These are phyloP conservation scores for Corymbia calophylla DNA, from an alignment of 441 rosid genomes.

Conservation along the genomic window DNA sequence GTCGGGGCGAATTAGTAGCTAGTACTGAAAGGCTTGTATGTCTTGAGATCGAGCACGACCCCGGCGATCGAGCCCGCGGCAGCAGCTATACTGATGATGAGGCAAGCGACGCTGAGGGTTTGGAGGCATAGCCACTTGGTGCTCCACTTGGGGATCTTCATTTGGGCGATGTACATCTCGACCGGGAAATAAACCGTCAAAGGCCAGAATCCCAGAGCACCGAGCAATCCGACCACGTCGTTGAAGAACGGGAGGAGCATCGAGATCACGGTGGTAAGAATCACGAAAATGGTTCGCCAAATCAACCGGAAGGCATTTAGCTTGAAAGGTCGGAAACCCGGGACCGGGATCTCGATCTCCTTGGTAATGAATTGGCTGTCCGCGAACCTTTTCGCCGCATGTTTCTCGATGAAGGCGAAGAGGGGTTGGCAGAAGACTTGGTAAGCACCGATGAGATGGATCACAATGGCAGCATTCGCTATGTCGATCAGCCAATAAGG, in stretches of 20 bases:
- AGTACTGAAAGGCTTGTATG: constrained; percentile 4
- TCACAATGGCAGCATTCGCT: constrained; percentile 12
- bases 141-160: constrained; percentile 15
- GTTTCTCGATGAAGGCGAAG: constrained; percentile 9
- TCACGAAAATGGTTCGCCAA: constrained; percentile 12
- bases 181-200: constrained; percentile 11
- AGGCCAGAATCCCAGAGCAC: constrained; percentile 18
- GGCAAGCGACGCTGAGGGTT: constrained; percentile 9
- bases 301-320: constrained; percentile 7
- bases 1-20: background rate
- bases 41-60: constrained; percentile 5
- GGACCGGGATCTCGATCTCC: constrained; percentile 4
- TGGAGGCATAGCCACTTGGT: constrained; percentile 15
- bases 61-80: constrained; percentile 12
- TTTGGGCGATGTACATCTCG: constrained; percentile 11
- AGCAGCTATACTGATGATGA: constrained; percentile 3
- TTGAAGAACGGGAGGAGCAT: constrained; percentile 15
- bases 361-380: constrained; percentile 4
- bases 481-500: constrained; percentile 13
- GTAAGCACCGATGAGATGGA: constrained; percentile 13
- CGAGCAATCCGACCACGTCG: constrained; percentile 10
- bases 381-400: background rate
- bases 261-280: constrained; percentile 7
- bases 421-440: constrained; percentile 14
- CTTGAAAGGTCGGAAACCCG: background rate